These are phyloP conservation scores for Clavariopsis aquatica DNA, from an alignment of 495 filamentous ascomycete species.

Conservation along the genomic window DNA sequence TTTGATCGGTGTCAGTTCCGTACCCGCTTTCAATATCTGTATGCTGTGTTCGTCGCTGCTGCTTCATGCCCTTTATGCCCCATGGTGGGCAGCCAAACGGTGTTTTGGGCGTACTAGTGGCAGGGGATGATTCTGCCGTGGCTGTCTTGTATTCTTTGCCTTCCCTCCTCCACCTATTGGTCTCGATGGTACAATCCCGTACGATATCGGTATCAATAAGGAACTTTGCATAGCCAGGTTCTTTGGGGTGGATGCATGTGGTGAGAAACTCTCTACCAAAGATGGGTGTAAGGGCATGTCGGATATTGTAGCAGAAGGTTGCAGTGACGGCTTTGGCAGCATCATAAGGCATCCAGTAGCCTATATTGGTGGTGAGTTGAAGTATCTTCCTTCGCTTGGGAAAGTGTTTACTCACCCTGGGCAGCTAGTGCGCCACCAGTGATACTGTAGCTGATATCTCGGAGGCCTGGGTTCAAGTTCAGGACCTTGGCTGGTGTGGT, in stretches of 20 bases:
- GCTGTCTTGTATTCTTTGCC: slow-evolving; percentile 6
- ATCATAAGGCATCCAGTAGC: slow-evolving; percentile 94
- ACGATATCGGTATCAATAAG: slow-evolving; percentile 66
- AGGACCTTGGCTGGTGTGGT: slow-evolving; percentile 83
- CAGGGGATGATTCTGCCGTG: not conserved
- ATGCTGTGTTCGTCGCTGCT: slow-evolving; percentile 5
- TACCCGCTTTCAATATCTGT: slow-evolving; percentile 37
- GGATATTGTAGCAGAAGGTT: slow-evolving; percentile 84
- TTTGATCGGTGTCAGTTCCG: slow-evolving; percentile 30
- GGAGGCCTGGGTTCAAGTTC: slow-evolving; percentile 74
- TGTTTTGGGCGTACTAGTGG: not conserved
- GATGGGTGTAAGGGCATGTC: slow-evolving; percentile 79
- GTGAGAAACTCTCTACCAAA: slow-evolving; percentile 80
- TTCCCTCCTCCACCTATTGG: slow-evolving; percentile 41
- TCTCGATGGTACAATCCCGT: slow-evolving; percentile 54
- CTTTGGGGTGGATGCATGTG: slow-evolving; percentile 63
- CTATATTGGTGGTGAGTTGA: slow-evolving; percentile 51
- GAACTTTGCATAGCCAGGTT: slow-evolving; percentile 64
- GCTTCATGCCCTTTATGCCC: slow-evolving; percentile 10
- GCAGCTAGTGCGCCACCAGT: slow-evolving; percentile 86
- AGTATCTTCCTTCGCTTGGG: not conserved
- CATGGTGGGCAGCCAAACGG: slow-evolving; percentile 17
- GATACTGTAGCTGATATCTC: slow-evolving; percentile 86
- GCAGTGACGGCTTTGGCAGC: slow-evolving; percentile 80
- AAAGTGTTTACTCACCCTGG: slow-evolving; percentile 66